phyloP scores from a whole-genome alignment of 768 basidiomycete genomes.

The Dacryopinax primogenitus region DNA sequence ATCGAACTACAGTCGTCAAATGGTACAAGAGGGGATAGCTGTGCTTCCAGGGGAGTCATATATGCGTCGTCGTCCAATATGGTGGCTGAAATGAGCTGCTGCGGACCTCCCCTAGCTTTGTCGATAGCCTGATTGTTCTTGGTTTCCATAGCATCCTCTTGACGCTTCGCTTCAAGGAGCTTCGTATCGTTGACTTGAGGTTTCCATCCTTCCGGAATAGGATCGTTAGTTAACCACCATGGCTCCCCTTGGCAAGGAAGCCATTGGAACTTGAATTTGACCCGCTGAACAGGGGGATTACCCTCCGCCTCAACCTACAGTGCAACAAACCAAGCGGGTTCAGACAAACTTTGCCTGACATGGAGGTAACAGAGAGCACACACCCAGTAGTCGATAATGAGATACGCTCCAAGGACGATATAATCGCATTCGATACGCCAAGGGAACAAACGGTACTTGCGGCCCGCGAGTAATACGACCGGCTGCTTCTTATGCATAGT shows the following conservation, averaged over 20 bases:
- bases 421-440: background rate
- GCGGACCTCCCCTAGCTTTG: background rate
- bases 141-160: background rate
- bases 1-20: too few relatives aligned
- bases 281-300: background rate
- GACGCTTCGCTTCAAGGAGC: background rate
- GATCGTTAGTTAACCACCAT: background rate
- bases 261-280: conserved; percentile 5
- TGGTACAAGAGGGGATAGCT: too few relatives aligned
- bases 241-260: background rate
- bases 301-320: background rate
- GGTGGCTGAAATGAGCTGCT: background rate
- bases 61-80: too few relatives aligned
- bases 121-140: background rate
- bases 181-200: background rate
- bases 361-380: background rate
- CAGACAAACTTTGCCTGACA: background rate
- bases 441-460: background rate
- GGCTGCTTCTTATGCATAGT: background rate
- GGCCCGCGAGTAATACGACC: background rate
- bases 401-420: background rate
- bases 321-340: too few relatives aligned
- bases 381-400: background rate
- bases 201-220: background rate
- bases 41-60: too few relatives aligned